These are phyloP conservation scores for Neurospora sp. DNA, from an alignment of 495 filamentous ascomycete genomes.

Conservation along the genomic window DNA sequence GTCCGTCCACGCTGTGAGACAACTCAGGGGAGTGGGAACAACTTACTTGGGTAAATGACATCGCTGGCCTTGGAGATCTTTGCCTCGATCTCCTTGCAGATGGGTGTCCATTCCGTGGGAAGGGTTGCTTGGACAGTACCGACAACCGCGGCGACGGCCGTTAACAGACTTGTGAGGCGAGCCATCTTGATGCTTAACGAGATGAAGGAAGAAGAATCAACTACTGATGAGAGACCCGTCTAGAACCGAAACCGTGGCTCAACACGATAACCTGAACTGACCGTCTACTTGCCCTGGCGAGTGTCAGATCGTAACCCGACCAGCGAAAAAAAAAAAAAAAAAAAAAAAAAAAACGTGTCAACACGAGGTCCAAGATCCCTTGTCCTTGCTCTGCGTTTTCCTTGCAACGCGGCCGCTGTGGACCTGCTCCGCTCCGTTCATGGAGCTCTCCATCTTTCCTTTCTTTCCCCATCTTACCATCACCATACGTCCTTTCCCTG, in stretches of 20 bases:
- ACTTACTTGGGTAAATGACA: constrained; percentile 3
- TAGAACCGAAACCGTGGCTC: neutral
- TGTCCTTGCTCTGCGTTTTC: neutral
- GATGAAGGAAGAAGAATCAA: neutral
- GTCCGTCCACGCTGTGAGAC: neutral
- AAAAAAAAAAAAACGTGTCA: too few species aligned
- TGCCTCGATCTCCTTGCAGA: constrained; percentile 2
- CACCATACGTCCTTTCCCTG: neutral
- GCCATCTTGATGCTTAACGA: neutral
- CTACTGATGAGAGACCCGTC: neutral
- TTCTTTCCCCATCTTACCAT: neutral
- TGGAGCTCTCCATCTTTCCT: neutral
- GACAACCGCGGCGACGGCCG: neutral
- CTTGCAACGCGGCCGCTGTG: neutral
- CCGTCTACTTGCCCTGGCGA: neutral
- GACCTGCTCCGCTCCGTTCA: neutral
- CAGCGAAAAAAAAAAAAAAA: too few species aligned
- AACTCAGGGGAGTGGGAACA: neutral
- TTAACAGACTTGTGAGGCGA: neutral
- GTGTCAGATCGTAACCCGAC: neutral
- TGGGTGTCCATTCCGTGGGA: neutral
- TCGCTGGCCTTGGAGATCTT: constrained; percentile 1
- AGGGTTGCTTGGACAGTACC: neutral
- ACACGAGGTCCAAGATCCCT: neutral
- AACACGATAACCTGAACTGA: neutral